Percentiles rank a stretch among this genome's conserved stretches.
Conservation (phyloP, 2,329 filamentous ascomycete genomes). For the Exophiala lecanii-corni region DNA sequence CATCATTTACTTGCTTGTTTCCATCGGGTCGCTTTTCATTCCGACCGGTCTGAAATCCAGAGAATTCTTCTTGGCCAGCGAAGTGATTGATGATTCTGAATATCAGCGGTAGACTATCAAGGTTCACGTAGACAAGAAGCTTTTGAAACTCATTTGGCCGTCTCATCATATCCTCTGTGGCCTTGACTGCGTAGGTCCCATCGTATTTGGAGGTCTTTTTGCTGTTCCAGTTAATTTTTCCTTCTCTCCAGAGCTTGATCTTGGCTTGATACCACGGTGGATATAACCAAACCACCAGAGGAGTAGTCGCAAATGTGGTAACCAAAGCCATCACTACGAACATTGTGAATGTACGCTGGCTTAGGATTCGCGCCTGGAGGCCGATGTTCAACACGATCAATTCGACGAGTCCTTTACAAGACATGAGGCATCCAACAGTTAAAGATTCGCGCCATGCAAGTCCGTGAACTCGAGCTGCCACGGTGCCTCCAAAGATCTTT, state of each 20-base stretch:
- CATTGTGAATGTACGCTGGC: constrained; percentile 78
- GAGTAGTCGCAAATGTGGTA: constrained; percentile 79
- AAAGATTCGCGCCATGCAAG: constrained; percentile 87
- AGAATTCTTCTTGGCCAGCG: constrained; percentile 15
- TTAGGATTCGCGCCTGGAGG: constrained; percentile 75
- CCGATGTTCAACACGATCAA: constrained; percentile 83
- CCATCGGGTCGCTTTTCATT: constrained; percentile 13
- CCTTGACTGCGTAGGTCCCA: constrained; percentile 13
- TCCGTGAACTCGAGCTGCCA: constrained; percentile 70
- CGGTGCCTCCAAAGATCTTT: constrained; percentile 76
- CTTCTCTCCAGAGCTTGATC: constrained; percentile 68
- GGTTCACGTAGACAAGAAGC: constrained; percentile 73
- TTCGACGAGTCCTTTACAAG: constrained; percentile 91
- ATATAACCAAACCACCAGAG: constrained; percentile 68
- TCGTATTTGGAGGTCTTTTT: constrained; percentile 32
- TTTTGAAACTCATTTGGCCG: constrained; percentile 44
- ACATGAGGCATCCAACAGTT: constrained; percentile 87
- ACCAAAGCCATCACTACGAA: constrained; percentile 91
- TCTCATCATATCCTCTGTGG: too few species aligned
- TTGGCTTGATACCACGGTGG: constrained; percentile 73
- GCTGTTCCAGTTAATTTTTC: constrained; percentile 85
- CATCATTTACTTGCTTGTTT: too few species aligned
- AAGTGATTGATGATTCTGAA: constrained; percentile 77
- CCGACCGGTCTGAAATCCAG: too few species aligned
- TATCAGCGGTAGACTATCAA: constrained; percentile 77